Evolutionary conservation across 2,329 filamentous ascomycete species (phyloP).

Genomic region (Fusarium nisikadoi): DNA sequence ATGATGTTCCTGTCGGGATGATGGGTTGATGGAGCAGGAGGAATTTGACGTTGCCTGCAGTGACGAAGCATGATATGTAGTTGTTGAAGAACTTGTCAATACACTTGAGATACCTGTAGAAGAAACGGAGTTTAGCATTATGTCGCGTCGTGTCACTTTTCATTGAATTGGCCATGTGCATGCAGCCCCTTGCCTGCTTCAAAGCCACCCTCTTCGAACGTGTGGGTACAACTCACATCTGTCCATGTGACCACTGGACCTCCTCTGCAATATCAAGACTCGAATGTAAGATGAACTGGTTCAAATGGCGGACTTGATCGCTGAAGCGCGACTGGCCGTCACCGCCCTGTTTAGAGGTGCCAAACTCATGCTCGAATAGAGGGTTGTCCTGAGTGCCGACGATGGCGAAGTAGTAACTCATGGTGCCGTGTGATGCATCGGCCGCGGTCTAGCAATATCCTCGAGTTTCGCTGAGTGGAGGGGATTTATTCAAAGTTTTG

Average conservation of each 20-base stretch:
- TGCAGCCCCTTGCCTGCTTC: background rate
- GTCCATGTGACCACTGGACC: slow-evolving; percentile 88
- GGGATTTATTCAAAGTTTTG: background rate
- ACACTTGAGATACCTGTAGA: slow-evolving; percentile 88
- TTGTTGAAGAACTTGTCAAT: slow-evolving; percentile 97
- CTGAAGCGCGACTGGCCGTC: slow-evolving; percentile 91
- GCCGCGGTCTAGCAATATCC: background rate
- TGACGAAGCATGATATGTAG: slow-evolving; percentile 94
- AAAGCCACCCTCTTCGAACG: background rate
- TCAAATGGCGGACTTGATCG: slow-evolving; percentile 90
- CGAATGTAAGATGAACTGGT: slow-evolving; percentile 96
- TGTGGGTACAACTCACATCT: slow-evolving; percentile 69
- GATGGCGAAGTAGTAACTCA: slow-evolving; percentile 99
- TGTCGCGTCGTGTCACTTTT: background rate
- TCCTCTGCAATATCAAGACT: slow-evolving; percentile 96
- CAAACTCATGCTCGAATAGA: slow-evolving; percentile 96
- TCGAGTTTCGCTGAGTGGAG: background rate
- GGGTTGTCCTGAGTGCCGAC: slow-evolving; percentile 95
- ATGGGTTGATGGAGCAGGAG: slow-evolving; percentile 89
- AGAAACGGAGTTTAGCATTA: slow-evolving; percentile 3
- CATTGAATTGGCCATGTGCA: background rate
- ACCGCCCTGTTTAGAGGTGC: slow-evolving; percentile 93
- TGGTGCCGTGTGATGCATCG: slow-evolving; percentile 57
- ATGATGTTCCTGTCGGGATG: slow-evolving; percentile 54
- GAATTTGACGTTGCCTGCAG: slow-evolving; percentile 91